Evolutionary conservation across 352 stramenopile genomes (phyloP), one percentile per base, ranked within the genome.

Genomic region (Globisporangium heterothallicum): DNA sequence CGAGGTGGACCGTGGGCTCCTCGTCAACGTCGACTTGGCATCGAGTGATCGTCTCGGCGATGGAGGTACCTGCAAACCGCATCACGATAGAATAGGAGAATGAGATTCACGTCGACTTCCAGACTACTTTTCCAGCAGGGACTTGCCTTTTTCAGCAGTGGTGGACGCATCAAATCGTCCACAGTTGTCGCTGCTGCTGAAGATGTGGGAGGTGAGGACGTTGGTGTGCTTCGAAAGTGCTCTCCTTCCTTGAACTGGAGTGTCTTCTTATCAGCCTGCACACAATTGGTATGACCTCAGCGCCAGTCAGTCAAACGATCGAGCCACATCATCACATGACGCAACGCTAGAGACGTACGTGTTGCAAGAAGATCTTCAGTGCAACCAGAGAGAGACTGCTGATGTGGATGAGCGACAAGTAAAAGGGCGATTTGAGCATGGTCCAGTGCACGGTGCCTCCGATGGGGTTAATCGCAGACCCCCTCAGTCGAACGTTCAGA

Each of bases 301-400:
- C n/a, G n/a, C n/a, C n/a, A n/a, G n/a, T n/a, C n/a, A n/a, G n/a
- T n/a, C n/a, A n/a, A n/a, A n/a, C n/a, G n/a, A n/a, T n/a, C 8
- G 21, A 25, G 1, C 32, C 4, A 25, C 0, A 32, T 16, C 22
- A 24, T n/a, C n/a, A 52, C 9, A 29, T 18, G 10, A 24, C 22
- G 3, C 30, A 53, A n/a, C 12, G 16, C 14, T 22, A 12, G 21
- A 36, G 14, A 41, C 64, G 38, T 63, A 80, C 73, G 49, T 90
- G 82, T 34, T 92, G 77, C n/a, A 92, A 56, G 32, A 92, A 86
- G 36, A 85, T 57, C 53, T 92, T 91, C 35, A 92, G 71, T 30
- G 59, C 54, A 4, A 92, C 70, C 13, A 92, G 64, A 12, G 78
- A 35, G 35, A 92, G 49, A 27, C 73, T 86, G 45, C 69, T 74